Conservation (phyloP, 228 moss, liverwort and hornwort species). For the Sphagnum magellanicum region DNA sequence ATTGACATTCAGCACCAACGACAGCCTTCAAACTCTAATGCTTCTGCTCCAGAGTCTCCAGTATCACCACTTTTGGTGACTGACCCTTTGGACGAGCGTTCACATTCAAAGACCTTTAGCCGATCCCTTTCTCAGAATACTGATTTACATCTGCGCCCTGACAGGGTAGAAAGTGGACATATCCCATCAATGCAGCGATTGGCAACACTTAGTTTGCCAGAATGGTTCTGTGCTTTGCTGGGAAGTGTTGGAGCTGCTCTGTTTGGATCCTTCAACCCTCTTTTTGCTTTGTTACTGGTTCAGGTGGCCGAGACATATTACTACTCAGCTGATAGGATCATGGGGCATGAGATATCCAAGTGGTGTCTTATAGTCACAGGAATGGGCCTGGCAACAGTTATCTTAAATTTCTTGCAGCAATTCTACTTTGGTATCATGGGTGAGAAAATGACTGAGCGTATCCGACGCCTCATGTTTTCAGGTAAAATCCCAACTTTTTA, state of each 20-base stretch:
- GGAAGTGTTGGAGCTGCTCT: constrained; percentile 86
- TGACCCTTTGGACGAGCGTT: constrained; percentile 80
- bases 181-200: constrained; percentile 70
- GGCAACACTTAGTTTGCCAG: constrained; percentile 83
- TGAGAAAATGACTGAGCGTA: constrained; percentile 98
- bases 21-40: constrained; percentile 40
- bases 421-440: constrained; percentile 99
- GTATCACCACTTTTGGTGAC: constrained; percentile 80
- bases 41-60: constrained; percentile 86
- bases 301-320: constrained; percentile 88
- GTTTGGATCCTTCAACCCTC: constrained; percentile 94
- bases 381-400: constrained; percentile 78
- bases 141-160: constrained; percentile 40
- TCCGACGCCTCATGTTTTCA: constrained; percentile 98
- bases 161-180: constrained; percentile 27
- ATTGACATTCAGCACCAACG: constrained; percentile 30
- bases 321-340: constrained; percentile 36
- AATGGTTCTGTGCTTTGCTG: constrained; percentile 93
- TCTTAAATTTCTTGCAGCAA: constrained; percentile 93
- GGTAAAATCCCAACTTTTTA: constrained; percentile 24
- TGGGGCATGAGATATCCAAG: constrained; percentile 53
- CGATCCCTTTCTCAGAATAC: constrained; percentile 77
- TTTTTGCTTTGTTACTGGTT: constrained; percentile 81
- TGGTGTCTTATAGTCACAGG: constrained; percentile 91
- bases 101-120: constrained; percentile 93